Percentiles rank a stretch among this genome's conserved stretches.
Conservation (phyloP, 176 grass and related monocot genomes). For the Cocos nucifera region DNA sequence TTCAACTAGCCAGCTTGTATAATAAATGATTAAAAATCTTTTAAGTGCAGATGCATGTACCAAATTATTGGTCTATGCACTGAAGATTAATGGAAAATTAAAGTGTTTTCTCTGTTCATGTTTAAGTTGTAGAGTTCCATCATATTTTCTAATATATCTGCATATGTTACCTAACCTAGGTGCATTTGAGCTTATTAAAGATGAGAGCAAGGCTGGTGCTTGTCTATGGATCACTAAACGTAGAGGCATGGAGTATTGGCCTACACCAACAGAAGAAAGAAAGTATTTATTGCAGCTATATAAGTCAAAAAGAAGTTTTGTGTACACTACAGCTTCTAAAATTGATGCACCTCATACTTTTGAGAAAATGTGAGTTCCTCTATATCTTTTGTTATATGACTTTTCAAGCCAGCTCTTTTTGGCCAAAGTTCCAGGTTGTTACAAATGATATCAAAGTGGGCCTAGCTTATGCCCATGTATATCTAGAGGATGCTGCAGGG, state of each 20-base stretch:
- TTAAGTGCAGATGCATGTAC: no score
- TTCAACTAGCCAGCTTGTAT: no score
- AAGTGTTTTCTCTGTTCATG: no score
- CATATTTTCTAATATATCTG: background rate
- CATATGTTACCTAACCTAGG: slow-evolving; percentile 26
- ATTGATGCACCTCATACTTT: slow-evolving; percentile 54
- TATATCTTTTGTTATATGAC: slow-evolving; percentile 8
- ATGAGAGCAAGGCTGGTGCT: slow-evolving; percentile 90
- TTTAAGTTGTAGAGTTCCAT: no score
- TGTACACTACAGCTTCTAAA: slow-evolving; percentile 40
- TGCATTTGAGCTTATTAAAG: slow-evolving; percentile 75
- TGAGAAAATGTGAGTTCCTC: slow-evolving; percentile 84
- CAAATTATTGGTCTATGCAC: no score
- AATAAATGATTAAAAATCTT: no score
- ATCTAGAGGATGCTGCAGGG: no score
- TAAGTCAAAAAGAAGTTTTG: slow-evolving; percentile 46
- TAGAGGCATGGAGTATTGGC: slow-evolving; percentile 91
- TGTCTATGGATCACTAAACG: slow-evolving; percentile 88
- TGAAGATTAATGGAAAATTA: no score
- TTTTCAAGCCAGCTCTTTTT: background rate
- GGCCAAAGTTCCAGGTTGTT: no score
- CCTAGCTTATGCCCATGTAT: no score
- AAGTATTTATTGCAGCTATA: slow-evolving; percentile 42
- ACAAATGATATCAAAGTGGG: no score
- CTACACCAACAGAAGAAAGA: slow-evolving; percentile 47